Base-by-base conservation (phyloP, 768 basidiomycete genomes). In the Pleurotus giganteus region DNA sequence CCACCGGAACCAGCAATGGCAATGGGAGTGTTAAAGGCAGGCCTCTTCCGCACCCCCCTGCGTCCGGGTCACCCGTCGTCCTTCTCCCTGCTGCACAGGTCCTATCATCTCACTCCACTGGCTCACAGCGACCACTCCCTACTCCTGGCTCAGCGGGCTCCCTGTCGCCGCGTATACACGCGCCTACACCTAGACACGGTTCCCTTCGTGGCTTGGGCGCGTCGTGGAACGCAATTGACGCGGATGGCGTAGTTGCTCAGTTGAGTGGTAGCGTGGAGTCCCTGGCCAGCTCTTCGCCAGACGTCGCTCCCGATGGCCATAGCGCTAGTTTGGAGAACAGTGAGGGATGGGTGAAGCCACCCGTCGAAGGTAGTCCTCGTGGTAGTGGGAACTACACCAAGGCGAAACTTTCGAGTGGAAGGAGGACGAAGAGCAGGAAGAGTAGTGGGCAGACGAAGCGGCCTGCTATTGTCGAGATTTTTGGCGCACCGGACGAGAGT, bases 141-240 rank as follows among this genome's bases (percentile, higher is more conserved):
- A 37, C 17, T 9, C 34, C 49, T 2, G 44, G 44, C 13, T 45
- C 44, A 9, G 27, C 23, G 21, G 44, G 44, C 6, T 9, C 44
- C 5, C 27, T 45, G 9, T 45, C 44, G 17, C 44, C 44, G 11
- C 49, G 26, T 24, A 51, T 51, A 2, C 49, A 23, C 12, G 49
- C 49, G 17, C 49, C 49, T 8, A 51, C 31, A 34, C 49, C 49
- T 19, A n/a, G 34, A 4, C 49, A 39, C 12, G 49, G 49, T 9
- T 51, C 49, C 13, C 49, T 51, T 15, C 49, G 49, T n/a, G 49
- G 49, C 9, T 26, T 51, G n/a, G 49, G 49, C 13, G 49, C 49
- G 34, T 51, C 49, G 6, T 51, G 49, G 49, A 51, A 51, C 37
- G 49, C 49, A 3, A 24, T 51, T 21, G 49, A 51, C 21, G 49